These are phyloP conservation scores for Singerocomus rubriflavus DNA, from an alignment of 1,284 basidiomycete species.

Conservation along the genomic window DNA sequence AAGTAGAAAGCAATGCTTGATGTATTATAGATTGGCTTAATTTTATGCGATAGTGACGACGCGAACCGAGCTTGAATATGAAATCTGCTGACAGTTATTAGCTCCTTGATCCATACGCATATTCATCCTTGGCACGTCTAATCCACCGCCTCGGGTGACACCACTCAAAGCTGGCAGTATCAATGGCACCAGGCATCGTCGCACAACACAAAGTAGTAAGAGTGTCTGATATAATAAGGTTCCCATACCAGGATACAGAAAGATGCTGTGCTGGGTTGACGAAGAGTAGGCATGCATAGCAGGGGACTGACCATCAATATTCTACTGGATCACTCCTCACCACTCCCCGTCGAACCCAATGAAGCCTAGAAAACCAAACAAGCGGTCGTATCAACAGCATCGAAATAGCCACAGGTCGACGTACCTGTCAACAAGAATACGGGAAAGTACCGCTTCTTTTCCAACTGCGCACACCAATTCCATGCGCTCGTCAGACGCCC, in stretches of 20 bases:
- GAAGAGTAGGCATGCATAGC: background rate
- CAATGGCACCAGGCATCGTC: too few species aligned
- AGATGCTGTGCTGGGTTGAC: background rate
- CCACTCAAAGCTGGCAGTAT: background rate
- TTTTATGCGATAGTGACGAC: too few species aligned
- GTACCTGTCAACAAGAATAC: slow-evolving; percentile 72
- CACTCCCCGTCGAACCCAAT: slow-evolving; percentile 82
- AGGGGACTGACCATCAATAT: background rate
- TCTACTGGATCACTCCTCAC: slow-evolving; percentile 37
- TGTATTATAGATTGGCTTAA: background rate
- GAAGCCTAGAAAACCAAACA: slow-evolving; percentile 58
- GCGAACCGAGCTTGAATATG: too few species aligned
- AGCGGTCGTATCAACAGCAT: background rate
- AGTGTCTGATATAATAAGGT: background rate
- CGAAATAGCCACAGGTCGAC: slow-evolving; percentile 22
- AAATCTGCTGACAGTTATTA: too few species aligned
- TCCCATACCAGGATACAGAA: background rate
- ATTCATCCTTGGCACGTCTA: too few species aligned
- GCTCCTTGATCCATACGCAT: too few species aligned
- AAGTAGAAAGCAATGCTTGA: slow-evolving; percentile 25
- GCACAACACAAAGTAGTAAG: background rate
- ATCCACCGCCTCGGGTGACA: background rate
- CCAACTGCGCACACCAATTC: slow-evolving; percentile 80
- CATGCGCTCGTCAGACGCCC: slow-evolving; percentile 76
- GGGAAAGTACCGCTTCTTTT: slow-evolving; percentile 80